Base-by-base conservation (phyloP, 768 basidiomycete genomes). In the Hygrocybe punicea region DNA sequence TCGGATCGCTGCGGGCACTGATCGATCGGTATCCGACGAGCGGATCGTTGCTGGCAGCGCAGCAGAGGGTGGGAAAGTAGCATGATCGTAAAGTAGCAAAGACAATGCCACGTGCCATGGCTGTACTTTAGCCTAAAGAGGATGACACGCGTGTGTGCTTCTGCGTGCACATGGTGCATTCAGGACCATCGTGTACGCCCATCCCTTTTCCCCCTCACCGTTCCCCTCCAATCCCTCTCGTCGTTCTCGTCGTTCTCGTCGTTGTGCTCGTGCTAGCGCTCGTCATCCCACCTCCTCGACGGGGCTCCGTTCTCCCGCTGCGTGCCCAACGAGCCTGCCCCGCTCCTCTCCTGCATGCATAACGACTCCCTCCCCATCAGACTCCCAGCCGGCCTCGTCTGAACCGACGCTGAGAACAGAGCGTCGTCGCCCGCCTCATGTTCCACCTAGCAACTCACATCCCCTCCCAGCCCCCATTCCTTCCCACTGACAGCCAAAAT, bases 311-410 rank as follows among this genome's bases (percentile, higher is more conserved):
- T 11, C 23, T 61, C 24, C 57, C 60, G 58, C 55, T 61, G 2
- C n/a, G n/a, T n/a, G n/a, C n/a, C 17, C 53, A 7, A 21, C 14
- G 19, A 34, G 17, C 35, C 25, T n/a, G 10, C 49, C 10, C 34
- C 50, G 57, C 50, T 29, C 50, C 53, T 29, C 63, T 53, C 51
- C 71, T 79, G 77, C 69, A 79, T 79, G 76, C 67, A 69, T 75
- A 67, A 62, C 67, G 67, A 67, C 70, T 68, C 66, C 64, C 62
- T 62, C 67, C 67, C 68, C 66, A 73, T 76, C 81, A 81, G 79
- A 78, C 77, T 75, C 68, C 65, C 73, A 80, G 79, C 78, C 69
- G 80, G 82, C 79, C 83, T 80, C 74, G 81, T 81, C 82, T 82
- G 81, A 78, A 75, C 62, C 65, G 51, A 65, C 61, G 60, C 60